Conservation (phyloP, 345 rosid genomes). For the Draba incana region DNA sequence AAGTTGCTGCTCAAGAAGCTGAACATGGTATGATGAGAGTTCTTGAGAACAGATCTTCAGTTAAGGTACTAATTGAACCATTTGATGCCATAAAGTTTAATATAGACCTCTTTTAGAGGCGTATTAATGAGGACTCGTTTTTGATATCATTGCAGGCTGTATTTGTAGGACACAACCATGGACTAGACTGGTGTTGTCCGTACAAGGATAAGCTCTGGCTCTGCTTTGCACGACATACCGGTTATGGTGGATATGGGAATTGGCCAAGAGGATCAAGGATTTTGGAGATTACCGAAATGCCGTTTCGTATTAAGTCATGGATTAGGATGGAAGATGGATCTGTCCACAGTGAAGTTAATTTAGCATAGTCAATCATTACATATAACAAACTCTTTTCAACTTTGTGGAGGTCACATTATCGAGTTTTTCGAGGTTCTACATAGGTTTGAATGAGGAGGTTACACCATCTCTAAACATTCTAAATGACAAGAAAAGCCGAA, state of each 20-base stretch:
- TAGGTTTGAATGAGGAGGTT: not conserved
- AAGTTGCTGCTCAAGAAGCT: conserved; percentile 75
- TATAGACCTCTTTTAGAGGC: not conserved
- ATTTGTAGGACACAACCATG: conserved; percentile 93
- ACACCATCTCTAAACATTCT: not conserved
- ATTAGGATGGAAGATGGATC: conserved; percentile 85
- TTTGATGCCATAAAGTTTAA: not conserved
- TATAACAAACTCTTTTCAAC: not conserved
- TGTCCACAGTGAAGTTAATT: conserved; percentile 59
- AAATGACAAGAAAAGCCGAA: not conserved
- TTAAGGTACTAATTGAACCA: conserved; percentile 57
- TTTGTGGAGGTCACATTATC: not conserved
- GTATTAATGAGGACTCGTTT: not conserved
- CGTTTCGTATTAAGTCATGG: conserved; percentile 77
- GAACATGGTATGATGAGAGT: conserved; percentile 72
- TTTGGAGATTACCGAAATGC: conserved; percentile 63
- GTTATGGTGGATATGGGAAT: conserved; percentile 84
- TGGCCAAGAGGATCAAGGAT: conserved; percentile 90
- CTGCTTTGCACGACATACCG: conserved; percentile 91
- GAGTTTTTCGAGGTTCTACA: not conserved
- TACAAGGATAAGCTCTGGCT: conserved; percentile 66
- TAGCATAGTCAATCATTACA: conserved; percentile 35
- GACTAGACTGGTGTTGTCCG: conserved; percentile 97
- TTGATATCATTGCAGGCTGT: conserved; percentile 49
- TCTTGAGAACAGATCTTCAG: conserved; percentile 62